These are phyloP conservation scores for Fraxinus paxiana DNA, from an alignment of 305 asterid species.

Conservation along the genomic window DNA sequence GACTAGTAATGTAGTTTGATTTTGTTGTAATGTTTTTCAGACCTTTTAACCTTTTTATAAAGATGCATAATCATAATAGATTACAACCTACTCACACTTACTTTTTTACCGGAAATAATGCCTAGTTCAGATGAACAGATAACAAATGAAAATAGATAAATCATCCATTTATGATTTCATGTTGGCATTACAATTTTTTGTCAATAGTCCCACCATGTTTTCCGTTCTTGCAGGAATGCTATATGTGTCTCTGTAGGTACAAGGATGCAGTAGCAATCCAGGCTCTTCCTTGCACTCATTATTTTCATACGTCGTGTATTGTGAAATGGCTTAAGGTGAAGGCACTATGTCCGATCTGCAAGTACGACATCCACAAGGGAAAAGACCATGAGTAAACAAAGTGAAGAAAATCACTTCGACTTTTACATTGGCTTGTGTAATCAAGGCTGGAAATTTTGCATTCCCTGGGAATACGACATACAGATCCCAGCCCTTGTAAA, in stretches of 20 bases:
- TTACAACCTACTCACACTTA: not conserved
- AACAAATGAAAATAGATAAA: not conserved
- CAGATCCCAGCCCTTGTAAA: not conserved
- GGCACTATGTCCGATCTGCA: conserved; percentile 90
- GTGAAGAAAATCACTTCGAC: not conserved
- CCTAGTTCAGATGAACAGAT: not conserved
- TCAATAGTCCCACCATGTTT: not conserved
- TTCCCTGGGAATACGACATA: conserved; percentile 23
- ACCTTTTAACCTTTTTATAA: not conserved
- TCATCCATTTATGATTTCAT: not conserved
- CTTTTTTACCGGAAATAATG: not conserved
- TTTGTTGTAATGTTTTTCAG: not conserved
- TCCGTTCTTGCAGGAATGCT: conserved; percentile 65
- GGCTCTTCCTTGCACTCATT: conserved; percentile 76
- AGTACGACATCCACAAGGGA: conserved; percentile 84
- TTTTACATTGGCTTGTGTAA: not conserved
- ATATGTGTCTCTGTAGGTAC: conserved; percentile 70
- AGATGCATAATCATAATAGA: not conserved
- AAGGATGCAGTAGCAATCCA: conserved; percentile 72
- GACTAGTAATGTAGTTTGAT: not conserved
- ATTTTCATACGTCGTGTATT: conserved; percentile 68
- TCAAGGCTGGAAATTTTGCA: not conserved
- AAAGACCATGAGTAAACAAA: conserved; percentile 55
- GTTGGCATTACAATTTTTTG: not conserved
- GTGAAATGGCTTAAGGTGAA: conserved; percentile 96